Evolutionary conservation across 2,329 filamentous ascomycete species (phyloP).

Genomic region (Phaeosphaeriaceae sp.): DNA sequence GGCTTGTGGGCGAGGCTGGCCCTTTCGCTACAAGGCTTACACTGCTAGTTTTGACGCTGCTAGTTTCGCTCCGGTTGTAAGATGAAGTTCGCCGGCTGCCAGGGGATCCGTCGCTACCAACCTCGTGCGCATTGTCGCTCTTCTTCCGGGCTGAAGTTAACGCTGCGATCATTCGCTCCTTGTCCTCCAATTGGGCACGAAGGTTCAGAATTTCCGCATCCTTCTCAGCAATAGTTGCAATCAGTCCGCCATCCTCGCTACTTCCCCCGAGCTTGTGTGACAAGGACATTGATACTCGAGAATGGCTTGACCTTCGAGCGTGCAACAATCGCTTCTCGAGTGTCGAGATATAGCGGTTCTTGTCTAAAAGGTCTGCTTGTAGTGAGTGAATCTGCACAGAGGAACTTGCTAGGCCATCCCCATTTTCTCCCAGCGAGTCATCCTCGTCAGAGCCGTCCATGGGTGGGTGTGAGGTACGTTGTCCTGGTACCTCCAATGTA

Average conservation of each 20-base stretch:
- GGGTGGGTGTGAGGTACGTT: slow-evolving; percentile 30
- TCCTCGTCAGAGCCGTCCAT: slow-evolving; percentile 48
- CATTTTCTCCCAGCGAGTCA: slow-evolving; percentile 75
- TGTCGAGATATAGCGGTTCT: slow-evolving; percentile 94
- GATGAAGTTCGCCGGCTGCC: slow-evolving; percentile 45
- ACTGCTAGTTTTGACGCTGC: slow-evolving; percentile 39
- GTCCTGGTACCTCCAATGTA: slow-evolving; percentile 50
- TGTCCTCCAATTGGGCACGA: slow-evolving; percentile 88
- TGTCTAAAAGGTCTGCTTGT: slow-evolving; percentile 93
- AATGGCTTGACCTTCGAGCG: slow-evolving; percentile 87
- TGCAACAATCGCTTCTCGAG: slow-evolving; percentile 91
- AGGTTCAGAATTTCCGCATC: slow-evolving; percentile 92
- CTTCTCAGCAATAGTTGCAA: slow-evolving; percentile 79
- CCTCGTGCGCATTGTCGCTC: slow-evolving; percentile 75
- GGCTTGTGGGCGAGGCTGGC: slow-evolving; percentile 32
- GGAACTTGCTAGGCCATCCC: slow-evolving; percentile 82
- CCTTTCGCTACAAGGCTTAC: slow-evolving; percentile 37
- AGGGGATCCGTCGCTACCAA: slow-evolving; percentile 44
- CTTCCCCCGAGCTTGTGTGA: slow-evolving; percentile 66
- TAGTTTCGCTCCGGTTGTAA: slow-evolving; percentile 41
- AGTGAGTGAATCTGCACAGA: slow-evolving; percentile 88
- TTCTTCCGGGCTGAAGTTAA: slow-evolving; percentile 85
- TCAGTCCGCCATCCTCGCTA: slow-evolving; percentile 78
- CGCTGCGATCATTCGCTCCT: slow-evolving; percentile 90
- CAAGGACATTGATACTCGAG: slow-evolving; percentile 80